Evolutionary conservation across 306 rosid genomes (phyloP), one percentile per base, ranked within the genome.

Genomic region (Glycyrrhiza uralensis): DNA sequence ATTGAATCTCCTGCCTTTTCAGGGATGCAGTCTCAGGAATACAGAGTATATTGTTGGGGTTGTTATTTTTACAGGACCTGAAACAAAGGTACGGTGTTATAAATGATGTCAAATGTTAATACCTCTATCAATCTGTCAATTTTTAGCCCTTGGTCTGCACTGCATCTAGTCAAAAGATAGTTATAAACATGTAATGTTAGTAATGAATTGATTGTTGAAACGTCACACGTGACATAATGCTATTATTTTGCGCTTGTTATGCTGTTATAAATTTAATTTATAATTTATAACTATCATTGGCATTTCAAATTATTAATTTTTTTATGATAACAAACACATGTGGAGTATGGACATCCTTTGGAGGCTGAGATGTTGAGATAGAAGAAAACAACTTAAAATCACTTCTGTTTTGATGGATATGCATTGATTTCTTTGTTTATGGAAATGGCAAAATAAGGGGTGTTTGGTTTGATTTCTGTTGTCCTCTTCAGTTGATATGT

Each of bases 11-110:
- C 32, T 77, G 41, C 71, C 3, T 70, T 79, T 80, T 66, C 91
- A 94, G 99, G 99, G 99, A 17, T 94, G 99, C 87, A 94, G 96
- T 81, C 99, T 94, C 74, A 87, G 96, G 84, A 94, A 94, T 84
- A 94, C 99, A 1, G 95, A 91, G 56, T 89, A 91, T 84, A 78
- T 94, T 82, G 97, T 94, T 74, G 97, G 85, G 58, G 88, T 85
- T 77, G 99, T 91, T 77, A 80, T 94, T 81, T 94, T 94, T 78
- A 86, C 99, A 6, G 99, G 99, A 67, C 99, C 81, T 3, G 99
- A 94, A 83, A 94, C 99, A 35, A 94, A 94, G 99, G 99, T 94
- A 75, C 49, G 82, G 46, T 70, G 17, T 69, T 72, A 51, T 72
- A 66, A 78, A 19, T 54, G 60, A 52, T 23, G 58, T 60, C 64